phyloP scores from a whole-genome alignment of 2,329 filamentous ascomycete species.

The Orbilia ellipsospora region DNA sequence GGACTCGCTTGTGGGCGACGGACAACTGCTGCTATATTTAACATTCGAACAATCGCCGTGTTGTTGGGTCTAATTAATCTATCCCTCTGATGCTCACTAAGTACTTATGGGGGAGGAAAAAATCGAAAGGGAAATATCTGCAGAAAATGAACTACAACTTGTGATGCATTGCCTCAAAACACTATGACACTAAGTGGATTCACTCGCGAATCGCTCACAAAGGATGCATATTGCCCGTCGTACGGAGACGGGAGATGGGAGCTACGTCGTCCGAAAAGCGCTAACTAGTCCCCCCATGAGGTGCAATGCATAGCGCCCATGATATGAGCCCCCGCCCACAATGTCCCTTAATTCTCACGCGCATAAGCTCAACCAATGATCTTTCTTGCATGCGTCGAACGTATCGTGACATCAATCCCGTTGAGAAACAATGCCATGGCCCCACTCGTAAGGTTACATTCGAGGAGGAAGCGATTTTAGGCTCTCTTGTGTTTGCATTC shows the following conservation, averaged over 20 bases:
- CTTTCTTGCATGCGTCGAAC: constrained; percentile 12
- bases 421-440: constrained; percentile 1
- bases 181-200: not conserved
- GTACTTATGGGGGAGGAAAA: not conserved
- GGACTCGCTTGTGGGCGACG: constrained; percentile 26
- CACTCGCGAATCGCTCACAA: constrained; percentile 1
- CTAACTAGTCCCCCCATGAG: not conserved
- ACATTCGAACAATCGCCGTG: constrained; percentile 4
- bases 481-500: not conserved
- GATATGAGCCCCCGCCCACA: not conserved
- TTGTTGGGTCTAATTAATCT: not conserved
- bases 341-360: constrained; percentile 4
- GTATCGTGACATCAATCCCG: constrained; percentile 49
- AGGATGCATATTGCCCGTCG: not conserved
- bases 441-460: constrained; percentile 22
- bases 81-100: too few species aligned
- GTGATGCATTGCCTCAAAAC: constrained; percentile 37
- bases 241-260: not conserved
- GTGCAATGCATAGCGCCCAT: too few species aligned
- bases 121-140: not conserved
- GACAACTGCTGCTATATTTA: constrained; percentile 47
- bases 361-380: constrained; percentile 35
- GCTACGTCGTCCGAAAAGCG: not conserved
- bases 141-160: constrained; percentile 5
- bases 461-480: not conserved